Evolutionary conservation across 1,139 yeast genomes (phyloP), one percentile per base, ranked within the genome.

Genomic region (Saccharomyces hybrid): DNA sequence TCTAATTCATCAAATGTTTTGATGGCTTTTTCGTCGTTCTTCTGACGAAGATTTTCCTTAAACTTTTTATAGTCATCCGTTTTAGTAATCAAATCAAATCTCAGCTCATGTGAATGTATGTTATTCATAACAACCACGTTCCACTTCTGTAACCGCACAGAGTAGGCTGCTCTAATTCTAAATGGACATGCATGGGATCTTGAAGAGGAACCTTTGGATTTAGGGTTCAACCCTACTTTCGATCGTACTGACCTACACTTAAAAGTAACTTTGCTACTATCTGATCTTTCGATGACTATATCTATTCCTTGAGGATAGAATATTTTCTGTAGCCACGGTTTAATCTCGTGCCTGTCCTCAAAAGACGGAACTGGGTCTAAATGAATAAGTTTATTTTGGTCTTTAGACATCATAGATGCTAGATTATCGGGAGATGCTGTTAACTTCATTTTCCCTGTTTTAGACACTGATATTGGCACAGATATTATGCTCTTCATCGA

Each of bases 211-310:
- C 50, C n/a, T 27, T 26, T 27, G 25, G n/a, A 34, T 38, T 47
- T 27, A 6, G 25, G 41, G 31, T 52, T 53, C n/a, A 57, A 51
- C 49, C 50, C 51, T 56, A 56, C 60, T 62, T 60, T 66, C 57
- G 64, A 66, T 61, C 60, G 65, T 58, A 57, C 65, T 58, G 61
- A 74, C 64, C 82, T 83, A 65, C 90, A 84, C 60, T 82, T 80
- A 71, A 84, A 84, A 26, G 84, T 83, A 47, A 84, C 82, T 65
- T 84, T 84, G 51, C 80, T 72, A 47, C 79, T 77, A 64, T 84
- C 90, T 2, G 86, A 81, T 50, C 90, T 70, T 66, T 83, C 88
- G 55, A 83, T 83, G 5, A 83, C 88, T 9, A 84, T 73, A 53
- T 74, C 73, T 42, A 84, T 79, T 1, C 86, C 85, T 52, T 76